Percentiles rank a stretch among this genome's conserved stretches.
Evolutionary conservation across 78 protist species (phyloP).

Genomic region (Corallochytrium limacisporum): DNA sequence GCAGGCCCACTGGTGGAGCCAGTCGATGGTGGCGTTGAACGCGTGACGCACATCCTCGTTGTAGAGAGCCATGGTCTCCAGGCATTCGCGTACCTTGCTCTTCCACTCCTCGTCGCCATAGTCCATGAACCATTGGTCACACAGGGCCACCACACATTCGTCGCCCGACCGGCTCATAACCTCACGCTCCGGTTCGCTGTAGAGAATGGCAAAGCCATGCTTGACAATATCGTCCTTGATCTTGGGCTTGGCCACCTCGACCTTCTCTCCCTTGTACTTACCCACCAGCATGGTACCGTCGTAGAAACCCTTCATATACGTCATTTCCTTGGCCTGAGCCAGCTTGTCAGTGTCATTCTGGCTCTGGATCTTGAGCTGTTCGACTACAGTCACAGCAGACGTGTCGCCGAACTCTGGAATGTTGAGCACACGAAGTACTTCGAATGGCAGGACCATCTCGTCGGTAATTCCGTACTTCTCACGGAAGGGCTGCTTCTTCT

Average conservation of each 20-base stretch:
- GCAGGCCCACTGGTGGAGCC: conserved; percentile 93
- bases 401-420: conserved; percentile 40
- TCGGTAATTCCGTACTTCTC: conserved; percentile 56
- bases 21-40: conserved; percentile 45
- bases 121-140: conserved; percentile 96
- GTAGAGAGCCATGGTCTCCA: conserved; percentile 17
- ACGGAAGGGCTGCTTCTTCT: conserved; percentile 63
- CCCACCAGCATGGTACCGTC: conserved; percentile 79
- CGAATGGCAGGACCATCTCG: conserved; percentile 69
- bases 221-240: conserved; percentile 41
- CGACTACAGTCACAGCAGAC: conserved; percentile 67
- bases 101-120: conserved; percentile 94
- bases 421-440: conserved; percentile 70
- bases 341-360: conserved; percentile 71
- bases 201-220: conserved; percentile 51
- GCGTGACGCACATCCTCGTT: conserved; percentile 16
- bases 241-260: conserved; percentile 74
- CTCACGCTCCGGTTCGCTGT: conserved; percentile 84
- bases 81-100: not conserved
- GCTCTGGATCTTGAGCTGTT: conserved; percentile 55
- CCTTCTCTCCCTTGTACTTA: conserved; percentile 40
- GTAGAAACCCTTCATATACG: conserved; percentile 71
- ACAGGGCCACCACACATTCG: conserved; percentile 91
- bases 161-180: conserved; percentile 94
- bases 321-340: conserved; percentile 78